A percentile compares a stretch with the other conserved stretches of the same genome.
phyloP scores from a whole-genome alignment of 2,329 filamentous ascomycete species.

The Penicillium occitanis region DNA sequence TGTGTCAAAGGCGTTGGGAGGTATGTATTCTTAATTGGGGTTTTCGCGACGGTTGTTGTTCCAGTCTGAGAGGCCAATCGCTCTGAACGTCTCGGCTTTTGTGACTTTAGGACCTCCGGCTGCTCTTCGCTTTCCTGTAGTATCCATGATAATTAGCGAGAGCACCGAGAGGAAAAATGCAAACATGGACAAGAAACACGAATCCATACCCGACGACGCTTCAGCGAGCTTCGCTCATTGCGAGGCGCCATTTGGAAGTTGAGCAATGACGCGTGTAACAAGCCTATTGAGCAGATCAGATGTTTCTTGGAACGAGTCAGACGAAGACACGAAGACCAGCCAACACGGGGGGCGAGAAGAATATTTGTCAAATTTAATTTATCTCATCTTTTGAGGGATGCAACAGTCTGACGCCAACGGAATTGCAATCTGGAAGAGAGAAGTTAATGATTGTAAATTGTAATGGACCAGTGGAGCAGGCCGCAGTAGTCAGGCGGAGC shows the following conservation, averaged over 20 bases:
- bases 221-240: constrained; percentile 78
- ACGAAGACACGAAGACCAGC: neutral
- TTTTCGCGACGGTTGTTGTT: constrained; percentile 48
- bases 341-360: constrained; percentile 1
- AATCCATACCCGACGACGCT: constrained; percentile 70
- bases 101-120: constrained; percentile 56
- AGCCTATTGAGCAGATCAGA: neutral
- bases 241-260: constrained; percentile 44
- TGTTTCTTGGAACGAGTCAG: constrained; percentile 1
- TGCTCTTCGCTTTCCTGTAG: constrained; percentile 64
- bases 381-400: constrained; percentile 9
- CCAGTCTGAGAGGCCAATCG: constrained; percentile 63
- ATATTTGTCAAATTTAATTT: neutral
- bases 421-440: neutral
- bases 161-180: neutral
- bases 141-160: neutral
- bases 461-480: constrained; percentile 3
- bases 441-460: neutral
- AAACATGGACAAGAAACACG: neutral
- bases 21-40: constrained; percentile 63
- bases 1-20: constrained; percentile 80
- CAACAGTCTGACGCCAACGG: neutral
- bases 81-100: constrained; percentile 80
- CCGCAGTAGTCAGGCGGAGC: constrained; percentile 7
- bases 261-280: constrained; percentile 3